phyloP scores from a whole-genome alignment of 83 land plant genomes.

The Picea engelmannii region DNA sequence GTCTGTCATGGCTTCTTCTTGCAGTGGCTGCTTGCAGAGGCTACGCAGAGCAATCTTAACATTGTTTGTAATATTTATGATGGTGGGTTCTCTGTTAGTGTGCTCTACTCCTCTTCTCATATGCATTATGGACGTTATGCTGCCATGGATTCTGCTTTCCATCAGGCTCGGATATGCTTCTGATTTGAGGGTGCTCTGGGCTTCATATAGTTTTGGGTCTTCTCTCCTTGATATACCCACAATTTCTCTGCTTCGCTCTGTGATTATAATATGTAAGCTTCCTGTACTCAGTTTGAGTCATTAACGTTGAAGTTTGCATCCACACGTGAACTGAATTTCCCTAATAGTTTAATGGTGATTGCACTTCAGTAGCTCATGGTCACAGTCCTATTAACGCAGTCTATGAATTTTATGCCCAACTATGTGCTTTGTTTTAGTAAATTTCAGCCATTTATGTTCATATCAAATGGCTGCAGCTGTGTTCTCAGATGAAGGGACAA shows the following conservation, averaged over 20 bases:
- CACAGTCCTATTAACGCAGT: not conserved
- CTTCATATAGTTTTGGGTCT: conserved; percentile 12
- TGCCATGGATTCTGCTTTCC: conserved; percentile 8
- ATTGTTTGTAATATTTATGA: conserved; percentile 3
- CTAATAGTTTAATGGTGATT: not conserved
- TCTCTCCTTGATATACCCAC: conserved; percentile 9
- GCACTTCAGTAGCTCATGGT: not conserved
- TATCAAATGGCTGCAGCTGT: not conserved
- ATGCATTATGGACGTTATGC: conserved; percentile 4
- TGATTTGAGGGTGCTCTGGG: conserved; percentile 11
- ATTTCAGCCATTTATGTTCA: not conserved
- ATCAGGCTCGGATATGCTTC: not conserved
- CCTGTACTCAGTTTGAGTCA: not conserved
- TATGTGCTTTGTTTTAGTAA: not conserved
- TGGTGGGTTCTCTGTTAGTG: conserved; percentile 15
- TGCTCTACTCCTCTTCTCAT: conserved; percentile 5
- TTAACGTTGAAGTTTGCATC: not conserved
- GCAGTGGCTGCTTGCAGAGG: conserved; percentile 3
- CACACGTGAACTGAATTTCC: not conserved
- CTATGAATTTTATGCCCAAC: not conserved
- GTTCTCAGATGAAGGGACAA: not conserved
- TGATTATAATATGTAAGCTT: not conserved
- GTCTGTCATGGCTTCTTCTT: not conserved
- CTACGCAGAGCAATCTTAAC: conserved; percentile 7
- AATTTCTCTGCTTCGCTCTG: not conserved